Percentiles rank a stretch among this genome's conserved stretches.
phyloP scores from a whole-genome alignment of 768 basidiomycete species.

The Tephrocybe sp. region DNA sequence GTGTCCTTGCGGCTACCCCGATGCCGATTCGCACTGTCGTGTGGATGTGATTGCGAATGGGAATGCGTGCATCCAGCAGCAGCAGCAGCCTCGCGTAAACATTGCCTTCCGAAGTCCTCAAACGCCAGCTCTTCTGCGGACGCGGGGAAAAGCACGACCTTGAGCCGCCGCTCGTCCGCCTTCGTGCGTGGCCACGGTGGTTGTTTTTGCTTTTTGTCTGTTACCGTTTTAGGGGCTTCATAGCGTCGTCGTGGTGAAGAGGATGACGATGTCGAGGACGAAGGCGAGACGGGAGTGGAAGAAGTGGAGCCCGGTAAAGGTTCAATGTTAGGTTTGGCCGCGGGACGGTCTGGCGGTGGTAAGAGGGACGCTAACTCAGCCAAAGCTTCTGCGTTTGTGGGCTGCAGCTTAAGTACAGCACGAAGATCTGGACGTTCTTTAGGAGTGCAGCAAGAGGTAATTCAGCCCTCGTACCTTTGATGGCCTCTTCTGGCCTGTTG shows the following conservation, averaged over 20 bases:
- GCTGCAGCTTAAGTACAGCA: slow-evolving; percentile 60
- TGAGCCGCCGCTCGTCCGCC: slow-evolving; percentile 54
- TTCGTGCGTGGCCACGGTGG: slow-evolving; percentile 53
- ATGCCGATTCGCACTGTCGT: neutral
- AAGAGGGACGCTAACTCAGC: slow-evolving; percentile 51
- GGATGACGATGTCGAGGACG: slow-evolving; percentile 23
- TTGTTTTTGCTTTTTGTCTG: slow-evolving; percentile 41
- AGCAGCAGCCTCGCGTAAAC: slow-evolving; percentile 3
- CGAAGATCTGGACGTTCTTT: slow-evolving; percentile 50
- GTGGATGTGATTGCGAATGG: slow-evolving; percentile 1
- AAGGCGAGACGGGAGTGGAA: slow-evolving; percentile 16
- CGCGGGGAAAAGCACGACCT: slow-evolving; percentile 47
- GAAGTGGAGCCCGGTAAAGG: neutral
- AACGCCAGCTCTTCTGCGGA: slow-evolving; percentile 29
- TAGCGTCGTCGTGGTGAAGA: slow-evolving; percentile 32
- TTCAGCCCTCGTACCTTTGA: slow-evolving; percentile 43
- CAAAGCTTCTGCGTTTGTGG: slow-evolving; percentile 61
- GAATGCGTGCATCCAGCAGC: neutral
- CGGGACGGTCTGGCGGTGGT: slow-evolving; percentile 18
- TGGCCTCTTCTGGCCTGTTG: slow-evolving; percentile 54
- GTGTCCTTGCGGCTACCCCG: slow-evolving; percentile 21
- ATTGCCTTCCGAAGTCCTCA: slow-evolving; percentile 13
- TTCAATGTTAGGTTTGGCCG: slow-evolving; percentile 4
- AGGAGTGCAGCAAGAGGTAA: neutral
- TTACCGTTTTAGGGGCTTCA: neutral